These are phyloP conservation scores for Picea sitchensis DNA, from an alignment of 75 land plant species.

Conservation along the genomic window DNA sequence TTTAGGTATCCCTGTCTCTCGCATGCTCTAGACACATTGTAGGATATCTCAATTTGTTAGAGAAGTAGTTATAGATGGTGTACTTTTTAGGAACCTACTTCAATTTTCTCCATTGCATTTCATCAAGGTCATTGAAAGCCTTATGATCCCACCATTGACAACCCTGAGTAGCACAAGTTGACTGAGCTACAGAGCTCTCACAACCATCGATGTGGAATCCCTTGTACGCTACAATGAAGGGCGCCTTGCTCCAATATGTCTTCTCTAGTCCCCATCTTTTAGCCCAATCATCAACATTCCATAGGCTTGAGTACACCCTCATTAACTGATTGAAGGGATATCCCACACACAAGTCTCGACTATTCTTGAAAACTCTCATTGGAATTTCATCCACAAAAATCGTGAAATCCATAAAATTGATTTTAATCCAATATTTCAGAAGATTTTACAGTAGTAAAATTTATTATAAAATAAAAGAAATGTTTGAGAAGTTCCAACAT, in stretches of 20 bases:
- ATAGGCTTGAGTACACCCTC: slow-evolving; percentile 57
- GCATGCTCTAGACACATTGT: slow-evolving; percentile 26
- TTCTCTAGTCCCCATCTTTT: slow-evolving; percentile 55
- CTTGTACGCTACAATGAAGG: slow-evolving; percentile 34
- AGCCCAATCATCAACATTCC: slow-evolving; percentile 70
- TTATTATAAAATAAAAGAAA: no score
- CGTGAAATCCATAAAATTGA: slow-evolving; percentile 19
- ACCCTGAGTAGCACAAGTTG: slow-evolving; percentile 38
- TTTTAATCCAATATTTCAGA: not conserved
- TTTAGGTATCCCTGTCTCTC: slow-evolving; percentile 16
- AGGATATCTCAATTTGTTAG: slow-evolving; percentile 32
- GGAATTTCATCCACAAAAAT: slow-evolving; percentile 58
- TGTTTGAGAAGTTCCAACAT: no score
- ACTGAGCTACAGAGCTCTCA: slow-evolving; percentile 32
- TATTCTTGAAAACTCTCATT: slow-evolving; percentile 56
- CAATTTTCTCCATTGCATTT: slow-evolving; percentile 26
- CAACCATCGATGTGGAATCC: slow-evolving; percentile 49
- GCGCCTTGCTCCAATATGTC: slow-evolving; percentile 43
- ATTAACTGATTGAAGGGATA: slow-evolving; percentile 50
- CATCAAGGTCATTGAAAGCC: slow-evolving; percentile 44
- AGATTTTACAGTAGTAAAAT: no score
- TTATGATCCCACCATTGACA: slow-evolving; percentile 49
- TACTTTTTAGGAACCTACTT: slow-evolving; percentile 25
- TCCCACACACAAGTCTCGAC: slow-evolving; percentile 38
- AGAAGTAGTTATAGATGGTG: slow-evolving; percentile 64